Evolutionary conservation across 257 asterid species (phyloP), one percentile per base, ranked within the genome.

Genomic region (Jasminum sambac): DNA sequence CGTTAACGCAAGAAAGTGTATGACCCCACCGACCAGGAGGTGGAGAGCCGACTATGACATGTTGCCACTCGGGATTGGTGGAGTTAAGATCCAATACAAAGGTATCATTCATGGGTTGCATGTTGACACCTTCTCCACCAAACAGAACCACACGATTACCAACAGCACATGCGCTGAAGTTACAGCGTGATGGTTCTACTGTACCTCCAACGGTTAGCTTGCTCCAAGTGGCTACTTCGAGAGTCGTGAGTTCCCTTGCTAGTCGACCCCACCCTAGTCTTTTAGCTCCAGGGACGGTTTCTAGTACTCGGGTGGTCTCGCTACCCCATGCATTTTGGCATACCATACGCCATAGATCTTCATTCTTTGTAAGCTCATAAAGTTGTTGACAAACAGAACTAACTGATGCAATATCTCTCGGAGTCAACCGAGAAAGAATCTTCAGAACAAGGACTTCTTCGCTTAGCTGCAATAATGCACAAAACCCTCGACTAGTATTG

Each of bases 191-290:
- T 16, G 73, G 73, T 19, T 69, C 73, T 8, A 69, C 73, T 0
- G 63, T 36, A 14, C 73, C 73, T 55, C 73, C 73, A 36, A 69
- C 73, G 11, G 73, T 69, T 10, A 69, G 73, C 36, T 69, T 69
- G 37, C 64, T 69, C 73, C 73, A 69, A 14, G 64, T 46, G 9
- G 43, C 43, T 6, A 39, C 65, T 52, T 69, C 73, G 19, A 69
- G 73, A 17, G 73, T 69, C 23, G 73, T 69, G n/a, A 69, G 73
- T 55, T 69, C 73, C 42, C 73, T 69, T 26, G 73, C 73, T 46
- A 69, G 19, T 26, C 73, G 30, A 19, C 73, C 73, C 73, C 73
- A 69, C 23, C 66, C 65, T 17, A 69, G n/a, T 69, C 9, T 25
- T 52, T 69, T 69, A 38, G 66, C 64, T 30, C 64, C 64, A 17